Evolutionary conservation across 306 rosid species (phyloP).

Genomic region (Quillaja saponaria): DNA sequence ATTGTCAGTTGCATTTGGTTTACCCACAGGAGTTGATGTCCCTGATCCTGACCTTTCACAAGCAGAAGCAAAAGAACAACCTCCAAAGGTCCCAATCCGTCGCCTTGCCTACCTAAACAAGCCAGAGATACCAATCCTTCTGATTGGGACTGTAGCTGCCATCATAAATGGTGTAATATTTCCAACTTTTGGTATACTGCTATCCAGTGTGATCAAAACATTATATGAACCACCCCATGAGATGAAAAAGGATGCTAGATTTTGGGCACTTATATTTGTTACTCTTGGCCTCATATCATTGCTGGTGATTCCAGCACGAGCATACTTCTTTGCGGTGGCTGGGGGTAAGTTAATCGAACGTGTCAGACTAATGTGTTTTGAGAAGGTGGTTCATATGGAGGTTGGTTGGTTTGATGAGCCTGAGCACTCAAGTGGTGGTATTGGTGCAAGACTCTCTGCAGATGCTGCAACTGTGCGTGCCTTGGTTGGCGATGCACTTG

Average conservation of each 20-base stretch:
- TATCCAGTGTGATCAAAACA: conserved; percentile 62
- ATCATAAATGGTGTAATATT: conserved; percentile 52
- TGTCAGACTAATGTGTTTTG: conserved; percentile 65
- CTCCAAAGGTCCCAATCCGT: conserved; percentile 49
- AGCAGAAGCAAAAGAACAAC: conserved; percentile 32
- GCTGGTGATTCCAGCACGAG: conserved; percentile 45
- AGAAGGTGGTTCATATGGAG: conserved; percentile 76
- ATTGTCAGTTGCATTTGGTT: conserved; percentile 68
- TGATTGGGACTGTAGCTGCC: conserved; percentile 66
- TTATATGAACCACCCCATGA: conserved; percentile 59
- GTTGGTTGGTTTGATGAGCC: conserved; percentile 89
- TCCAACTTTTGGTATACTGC: conserved; percentile 62
- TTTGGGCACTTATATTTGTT: conserved; percentile 69
- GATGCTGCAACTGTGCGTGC: conserved; percentile 84
- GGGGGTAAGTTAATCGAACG: conserved; percentile 77
- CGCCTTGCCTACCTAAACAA: conserved; percentile 86
- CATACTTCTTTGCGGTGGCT: conserved; percentile 73
- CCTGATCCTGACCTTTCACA: conserved; percentile 41
- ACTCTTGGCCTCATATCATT: conserved; percentile 55
- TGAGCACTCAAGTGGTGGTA: conserved; percentile 67
- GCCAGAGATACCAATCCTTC: conserved; percentile 78
- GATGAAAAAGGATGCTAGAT: conserved; percentile 59
- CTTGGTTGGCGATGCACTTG: conserved; percentile 72
- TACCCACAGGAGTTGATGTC: conserved; percentile 55
- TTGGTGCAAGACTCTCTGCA: conserved; percentile 84